Conservation (phyloP, 306 rosid species). For the Abrus precatorius region DNA sequence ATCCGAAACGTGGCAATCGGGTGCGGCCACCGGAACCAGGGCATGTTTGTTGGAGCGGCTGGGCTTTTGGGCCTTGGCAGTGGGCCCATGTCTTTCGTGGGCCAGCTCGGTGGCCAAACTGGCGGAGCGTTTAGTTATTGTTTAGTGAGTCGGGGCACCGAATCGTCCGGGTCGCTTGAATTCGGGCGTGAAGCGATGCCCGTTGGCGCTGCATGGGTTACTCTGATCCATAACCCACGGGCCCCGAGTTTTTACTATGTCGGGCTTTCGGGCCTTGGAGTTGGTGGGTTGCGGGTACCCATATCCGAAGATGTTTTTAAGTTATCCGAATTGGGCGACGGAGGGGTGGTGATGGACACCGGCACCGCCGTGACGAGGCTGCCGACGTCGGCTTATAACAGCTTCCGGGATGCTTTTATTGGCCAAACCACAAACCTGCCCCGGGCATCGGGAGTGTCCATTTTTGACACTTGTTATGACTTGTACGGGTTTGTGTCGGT, state of each 20-base stretch:
- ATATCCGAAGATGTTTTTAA: constrained; percentile 69
- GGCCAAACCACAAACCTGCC: constrained; percentile 81
- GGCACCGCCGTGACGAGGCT: constrained; percentile 94
- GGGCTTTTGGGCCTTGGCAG: constrained; percentile 93
- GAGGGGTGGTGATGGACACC: constrained; percentile 97
- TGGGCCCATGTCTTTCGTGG: constrained; percentile 92
- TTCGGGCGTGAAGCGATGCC: constrained; percentile 91
- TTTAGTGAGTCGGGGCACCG: constrained; percentile 76
- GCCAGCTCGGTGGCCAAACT: constrained; percentile 88
- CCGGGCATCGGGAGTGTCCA: constrained; percentile 69
- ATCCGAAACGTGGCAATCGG: constrained; percentile 87
- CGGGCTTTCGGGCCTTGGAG: constrained; percentile 83
- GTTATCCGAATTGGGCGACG: constrained; percentile 63
- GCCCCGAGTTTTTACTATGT: constrained; percentile 83
- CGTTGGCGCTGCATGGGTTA: constrained; percentile 90
- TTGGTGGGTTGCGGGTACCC: constrained; percentile 74
- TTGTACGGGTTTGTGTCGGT: constrained; percentile 84
- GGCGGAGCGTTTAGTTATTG: constrained; percentile 89
- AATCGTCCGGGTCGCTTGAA: constrained; percentile 67
- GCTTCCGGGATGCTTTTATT: constrained; percentile 70
- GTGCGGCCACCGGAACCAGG: constrained; percentile 89
- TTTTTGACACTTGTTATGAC: constrained; percentile 86
- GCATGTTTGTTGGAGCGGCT: constrained; percentile 97
- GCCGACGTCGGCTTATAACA: constrained; percentile 72
- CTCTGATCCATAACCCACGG: constrained; percentile 66